Evolutionary conservation across 73 alveolate species (phyloP).

Genomic region (Tetrahymena elliotti): DNA sequence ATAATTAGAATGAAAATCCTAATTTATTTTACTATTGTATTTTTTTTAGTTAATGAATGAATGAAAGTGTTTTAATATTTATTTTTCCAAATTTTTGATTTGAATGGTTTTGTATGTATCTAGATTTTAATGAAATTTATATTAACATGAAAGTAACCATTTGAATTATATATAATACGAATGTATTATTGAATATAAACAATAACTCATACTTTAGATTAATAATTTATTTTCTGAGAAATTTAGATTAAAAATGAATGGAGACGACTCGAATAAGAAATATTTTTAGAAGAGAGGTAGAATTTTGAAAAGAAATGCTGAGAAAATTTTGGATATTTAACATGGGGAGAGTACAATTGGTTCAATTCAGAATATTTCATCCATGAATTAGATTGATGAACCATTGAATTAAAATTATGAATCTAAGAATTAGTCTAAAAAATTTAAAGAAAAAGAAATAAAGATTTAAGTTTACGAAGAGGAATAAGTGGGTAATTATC

Average conservation of each 20-base stretch:
- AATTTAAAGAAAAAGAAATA: neutral
- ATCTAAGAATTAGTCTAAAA: neutral
- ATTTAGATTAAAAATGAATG: no score
- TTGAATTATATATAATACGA: no score
- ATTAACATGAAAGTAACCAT: neutral
- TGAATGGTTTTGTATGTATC: no score
- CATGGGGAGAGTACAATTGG: neutral
- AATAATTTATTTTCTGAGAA: no score
- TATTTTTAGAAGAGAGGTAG: neutral
- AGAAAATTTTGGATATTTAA: neutral
- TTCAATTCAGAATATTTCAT: neutral
- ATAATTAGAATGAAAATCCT: no score
- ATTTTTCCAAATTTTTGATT: no score
- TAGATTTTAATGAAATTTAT: no score
- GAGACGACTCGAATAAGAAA: neutral
- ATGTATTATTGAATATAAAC: no score
- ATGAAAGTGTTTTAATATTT: no score
- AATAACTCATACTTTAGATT: no score
- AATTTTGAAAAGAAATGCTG: neutral
- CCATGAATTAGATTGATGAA: neutral
- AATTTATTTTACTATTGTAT: no score
- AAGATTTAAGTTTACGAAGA: neutral
- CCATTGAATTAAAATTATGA: neutral
- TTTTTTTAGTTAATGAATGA: neutral
- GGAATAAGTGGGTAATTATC: neutral